Base-by-base conservation (phyloP, 2,329 filamentous ascomycete species). In the Aureobasidium lini region DNA sequence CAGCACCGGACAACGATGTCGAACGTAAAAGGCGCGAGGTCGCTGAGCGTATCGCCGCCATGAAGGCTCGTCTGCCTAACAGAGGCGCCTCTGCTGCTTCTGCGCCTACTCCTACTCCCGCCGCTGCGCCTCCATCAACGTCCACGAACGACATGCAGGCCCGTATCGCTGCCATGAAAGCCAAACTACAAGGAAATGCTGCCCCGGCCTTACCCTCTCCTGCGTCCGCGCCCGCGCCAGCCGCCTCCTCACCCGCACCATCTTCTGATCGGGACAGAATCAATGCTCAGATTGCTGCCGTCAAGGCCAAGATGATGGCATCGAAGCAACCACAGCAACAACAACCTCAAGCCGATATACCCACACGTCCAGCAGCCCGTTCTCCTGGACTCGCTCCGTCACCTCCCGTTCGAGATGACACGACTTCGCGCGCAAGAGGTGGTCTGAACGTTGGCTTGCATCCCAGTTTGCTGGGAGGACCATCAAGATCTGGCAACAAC, bases 391-490 rank as follows among this genome's bases (percentile, higher is more conserved):
- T 29, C 7, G 60, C 66, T 40, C 53, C 62, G 23, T 44, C 65
- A 11, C 75, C 72, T 40, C 77, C 75, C 54, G 72, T 74, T 29
- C 73, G 74, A 57, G 79, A 78, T 64, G 78, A 83, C 69, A 73
- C 73, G 29, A 16, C 54, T 10, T 66, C 75, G 62, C 72, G 74
- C 9, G 87, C 79, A 46, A 76, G 81, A 65, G 88, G 88, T 61
- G 88, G 88, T 18, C 74, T 92, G 47, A 87, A 88, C 64, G 85
- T 90, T 31, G 88, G 87, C 31, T 77, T 93, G 59, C 89, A 93
- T 70, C 90, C 90, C 34, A 88, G 88, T 7, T 78, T 96, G 47
- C 72, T 84, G 52, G 76, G 76, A 6, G 81, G 81, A 67, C 65
- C 61, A 2, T 39, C 46, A 8, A 52, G 18, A 60, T 43, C 39